Base-by-base conservation (phyloP, 495 filamentous ascomycete species). In the Podospora pseudoanserina region DNA sequence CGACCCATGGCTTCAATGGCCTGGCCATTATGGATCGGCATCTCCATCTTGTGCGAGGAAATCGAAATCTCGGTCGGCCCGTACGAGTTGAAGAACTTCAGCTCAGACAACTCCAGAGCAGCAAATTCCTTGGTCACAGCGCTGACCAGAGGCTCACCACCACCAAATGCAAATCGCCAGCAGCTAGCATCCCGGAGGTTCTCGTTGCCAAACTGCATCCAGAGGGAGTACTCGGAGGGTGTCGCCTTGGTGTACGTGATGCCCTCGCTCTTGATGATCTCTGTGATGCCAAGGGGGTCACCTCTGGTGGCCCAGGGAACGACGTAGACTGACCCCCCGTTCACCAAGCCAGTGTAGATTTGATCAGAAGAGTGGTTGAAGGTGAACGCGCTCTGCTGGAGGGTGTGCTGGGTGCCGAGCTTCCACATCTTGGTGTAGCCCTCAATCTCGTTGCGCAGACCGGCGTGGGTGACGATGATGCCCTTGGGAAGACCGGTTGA, bases 401-500 rank as follows among this genome's bases (percentile, higher is more conserved):
- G 68, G 9, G 75, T 66, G 0, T 15, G 28, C 56, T 78, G 73
- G 9, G 32, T 3, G 0, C 60, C 66, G 16, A 77, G 49, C 1
- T 55, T 60, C 28, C 56, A 69, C 30, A 56, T 66, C 23, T 67
- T 44, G 15, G 68, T 53, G 16, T 26, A 58, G 0, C 63, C 64
- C 60, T 74, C 74, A 6, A 73, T 67, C 30, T 71, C 56, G 53
- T 71, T 74, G 1, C 64, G 58, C 0, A 81, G 27, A 39, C 70
- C 64, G 0, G 58, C 55, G 58, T 80, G 77, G 1, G 56, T 74
- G 9, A 85, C 64, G 0, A 78, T 57, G 13, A 85, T 77, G 7
- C 82, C 83, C 65, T 86, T 85, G 1, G 83, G 82, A 0, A 53
- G 66, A 11, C 83, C 82, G 0, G 83, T 81, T 0, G 82, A 81